Base-by-base conservation (phyloP, 345 rosid species). In the Chamaenerion angustifolium region DNA sequence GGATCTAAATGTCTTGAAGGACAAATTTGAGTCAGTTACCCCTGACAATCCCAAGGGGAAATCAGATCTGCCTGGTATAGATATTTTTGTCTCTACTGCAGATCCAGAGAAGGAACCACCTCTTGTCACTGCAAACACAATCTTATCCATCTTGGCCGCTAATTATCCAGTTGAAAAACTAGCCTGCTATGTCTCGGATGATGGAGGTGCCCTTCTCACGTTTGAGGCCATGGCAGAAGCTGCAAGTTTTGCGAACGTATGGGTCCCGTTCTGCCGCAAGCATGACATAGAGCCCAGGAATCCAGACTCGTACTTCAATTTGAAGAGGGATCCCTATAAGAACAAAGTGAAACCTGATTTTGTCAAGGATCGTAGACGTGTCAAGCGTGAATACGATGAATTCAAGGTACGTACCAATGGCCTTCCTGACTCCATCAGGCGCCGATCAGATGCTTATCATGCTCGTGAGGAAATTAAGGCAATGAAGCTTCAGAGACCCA, bases 151-250 rank as follows among this genome's bases (percentile, higher is more conserved):
- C 60, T 71, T 89, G 43, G 98, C 95, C 43, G 85, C 88, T 42
- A 77, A 89, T 12, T 89, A 81, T 64, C 98, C 98, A 0, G 85
- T 83, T 42, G 98, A 89, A 71, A 89, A 89, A 70, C 94, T 89
- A 66, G 68, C 98, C 52, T 89, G 98, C 63, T 89, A 89, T 71
- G 98, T 89, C 53, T 89, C 98, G 16, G 98, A 89, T 60, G 98
- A 89, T 70, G 98, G 98, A 44, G 94, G 95, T 21, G 94, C 98
- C 0, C 95, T 89, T 74, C 77, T 89, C 27, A 89, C 97, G 1
- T 89, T 89, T 46, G 97, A 89, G 72, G 97, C 97, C 46, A 89
- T 89, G 97, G 97, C 97, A 40, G 97, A 89, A 74, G 97, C 94
- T 31, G 97, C 97, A 11, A 89, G 97, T 65, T 89, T 82, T 64